phyloP scores from a whole-genome alignment of 2,329 filamentous ascomycete genomes.

The Cytospora piceae region DNA sequence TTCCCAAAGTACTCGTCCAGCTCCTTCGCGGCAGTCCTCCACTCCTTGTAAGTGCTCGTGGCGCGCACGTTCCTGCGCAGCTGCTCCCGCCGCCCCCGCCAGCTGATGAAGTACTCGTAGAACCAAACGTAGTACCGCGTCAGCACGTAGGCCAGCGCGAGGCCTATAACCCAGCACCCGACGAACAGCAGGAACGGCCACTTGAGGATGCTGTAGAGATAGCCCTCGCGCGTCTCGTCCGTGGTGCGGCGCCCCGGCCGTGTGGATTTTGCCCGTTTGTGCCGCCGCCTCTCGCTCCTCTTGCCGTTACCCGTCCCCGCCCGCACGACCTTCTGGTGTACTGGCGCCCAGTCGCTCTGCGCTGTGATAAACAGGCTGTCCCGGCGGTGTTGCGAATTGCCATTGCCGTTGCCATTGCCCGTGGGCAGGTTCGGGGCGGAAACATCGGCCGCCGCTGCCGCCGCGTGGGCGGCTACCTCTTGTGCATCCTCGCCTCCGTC shows the following conservation, averaged over 20 bases:
- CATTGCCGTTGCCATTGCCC: slow-evolving; percentile 26
- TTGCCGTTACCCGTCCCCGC: slow-evolving; percentile 37
- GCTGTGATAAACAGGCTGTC: slow-evolving; percentile 73
- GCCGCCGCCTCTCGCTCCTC: slow-evolving; percentile 44
- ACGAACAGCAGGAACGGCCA: slow-evolving; percentile 88
- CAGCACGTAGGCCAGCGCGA: slow-evolving; percentile 74
- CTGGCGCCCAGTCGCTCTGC: slow-evolving; percentile 93
- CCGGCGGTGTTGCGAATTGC: slow-evolving; percentile 27
- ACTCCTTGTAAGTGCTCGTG: slow-evolving; percentile 78
- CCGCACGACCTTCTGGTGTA: slow-evolving; percentile 68
- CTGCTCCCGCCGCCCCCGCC: slow-evolving; percentile 77
- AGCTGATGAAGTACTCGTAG: slow-evolving; percentile 90
- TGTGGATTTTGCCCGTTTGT: slow-evolving; percentile 38
- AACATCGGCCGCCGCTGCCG: slow-evolving; percentile 45
- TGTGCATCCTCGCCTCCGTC: slow-evolving; percentile 34
- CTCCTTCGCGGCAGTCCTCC: slow-evolving; percentile 77
- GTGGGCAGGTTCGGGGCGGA: slow-evolving; percentile 28
- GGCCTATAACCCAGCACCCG: slow-evolving; percentile 75
- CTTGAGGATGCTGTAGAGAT: slow-evolving; percentile 85
- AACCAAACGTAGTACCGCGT: slow-evolving; percentile 88
- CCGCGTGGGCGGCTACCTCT: slow-evolving; percentile 45
- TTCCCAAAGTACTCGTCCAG: slow-evolving; percentile 83
- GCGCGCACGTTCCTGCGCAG: slow-evolving; percentile 72
- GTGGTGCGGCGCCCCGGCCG: slow-evolving; percentile 63
- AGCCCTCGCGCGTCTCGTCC: slow-evolving; percentile 94